Conservation (phyloP, 140 eudicot genomes). For the Oenanthe javanica region DNA sequence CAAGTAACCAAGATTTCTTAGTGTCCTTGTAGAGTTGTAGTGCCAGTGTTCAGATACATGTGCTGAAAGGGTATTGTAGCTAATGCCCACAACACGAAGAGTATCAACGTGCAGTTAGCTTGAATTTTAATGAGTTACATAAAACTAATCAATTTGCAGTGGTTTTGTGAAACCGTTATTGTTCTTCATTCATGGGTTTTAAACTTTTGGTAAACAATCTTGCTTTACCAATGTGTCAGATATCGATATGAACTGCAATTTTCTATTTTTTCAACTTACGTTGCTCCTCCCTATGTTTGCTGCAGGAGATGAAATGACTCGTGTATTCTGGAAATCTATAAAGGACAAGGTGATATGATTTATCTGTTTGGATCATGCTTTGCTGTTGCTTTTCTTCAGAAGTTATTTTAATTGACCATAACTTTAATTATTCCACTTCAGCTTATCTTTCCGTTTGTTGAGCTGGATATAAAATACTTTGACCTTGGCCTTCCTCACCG, state of each 20-base stretch:
- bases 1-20: too few relatives aligned
- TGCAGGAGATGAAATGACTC: constrained; percentile 77
- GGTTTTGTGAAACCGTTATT: too few relatives aligned
- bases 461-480: constrained; percentile 56
- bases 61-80: too few relatives aligned
- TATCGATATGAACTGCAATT: background rate
- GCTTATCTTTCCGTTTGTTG: constrained; percentile 55
- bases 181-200: too few relatives aligned
- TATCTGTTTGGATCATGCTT: background rate
- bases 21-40: too few relatives aligned
- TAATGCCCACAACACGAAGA: too few relatives aligned
- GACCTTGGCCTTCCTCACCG: constrained; percentile 64
- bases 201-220: too few relatives aligned
- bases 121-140: too few relatives aligned
- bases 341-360: constrained; percentile 44
- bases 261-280: background rate
- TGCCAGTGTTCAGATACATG: too few relatives aligned
- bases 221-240: too few relatives aligned
- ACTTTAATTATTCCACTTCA: constrained; percentile 7
- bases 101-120: too few relatives aligned
- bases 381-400: background rate
- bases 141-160: too few relatives aligned
- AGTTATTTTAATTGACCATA: background rate
- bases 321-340: constrained; percentile 57
- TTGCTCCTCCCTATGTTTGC: background rate